Evolutionary conservation across 1,284 basidiomycete species (phyloP), one percentile per base, ranked within the genome.

Genomic region (Trichosporon sp.): DNA sequence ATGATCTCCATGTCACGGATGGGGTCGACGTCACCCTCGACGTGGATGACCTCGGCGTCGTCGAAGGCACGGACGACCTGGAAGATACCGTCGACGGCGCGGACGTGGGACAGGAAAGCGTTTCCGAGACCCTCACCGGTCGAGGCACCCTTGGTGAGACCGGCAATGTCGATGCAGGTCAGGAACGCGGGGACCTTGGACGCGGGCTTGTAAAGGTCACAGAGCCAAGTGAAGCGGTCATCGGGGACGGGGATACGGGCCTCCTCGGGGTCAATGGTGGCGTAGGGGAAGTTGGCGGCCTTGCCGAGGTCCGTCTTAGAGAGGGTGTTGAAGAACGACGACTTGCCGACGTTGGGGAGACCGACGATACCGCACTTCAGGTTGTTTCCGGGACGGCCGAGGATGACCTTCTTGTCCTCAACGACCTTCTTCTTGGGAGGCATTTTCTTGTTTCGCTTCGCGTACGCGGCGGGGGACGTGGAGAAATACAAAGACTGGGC

Each of bases 31-130:
- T 99, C 97, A 68, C 97, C 97, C 85, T 99, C 97, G 78, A 99
- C 97, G 85, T 99, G 97, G 77, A 94, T 98, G 82, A 99, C 95
- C 81, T 99, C 97, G 46, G 94, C 92, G 80, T 99, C 97, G 81
- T 98, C 96, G 82, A 99, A 99, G 6, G 96, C 95, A 78, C 97
- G 93, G 70, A 99, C 91, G 75, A 98, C 91, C 85, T 99, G 97
- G 88, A 99, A 99, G 83, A 99, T 99, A 81, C 97, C 97, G 83
- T 99, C 97, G 74, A 99, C 97, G 31, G 96, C 92, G 72, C 97
- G 92, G 66, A 99, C 96, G 84, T 99, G 94, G 40, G 94, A 95
- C 85, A 99, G 87, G 88, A 99, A 99, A 59, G 94, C 91, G 83
- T 99, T 99, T 65, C 97, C 97, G 65, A 99, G 90, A 84, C 97